Base-by-base conservation (phyloP, 2,329 filamentous ascomycete genomes). In the Penicillium occitanis region DNA sequence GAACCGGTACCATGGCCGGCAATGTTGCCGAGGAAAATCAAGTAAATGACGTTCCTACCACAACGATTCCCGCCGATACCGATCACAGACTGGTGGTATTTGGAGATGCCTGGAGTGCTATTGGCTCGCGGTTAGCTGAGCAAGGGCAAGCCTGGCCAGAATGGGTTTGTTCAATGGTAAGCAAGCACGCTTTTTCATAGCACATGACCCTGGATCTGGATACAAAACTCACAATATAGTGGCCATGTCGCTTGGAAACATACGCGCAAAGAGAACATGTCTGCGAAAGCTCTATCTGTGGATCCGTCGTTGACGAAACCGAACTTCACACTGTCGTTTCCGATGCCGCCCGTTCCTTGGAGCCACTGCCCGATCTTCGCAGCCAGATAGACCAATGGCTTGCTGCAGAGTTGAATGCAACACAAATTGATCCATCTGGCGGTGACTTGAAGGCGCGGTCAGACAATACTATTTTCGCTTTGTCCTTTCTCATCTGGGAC, bases 401-500 rank as follows among this genome's bases (percentile, higher is more conserved):
- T 35, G 67, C 68, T 17, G 71, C 74, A 40, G 78, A 80, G 69
- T 62, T 72, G 59, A 61, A 68, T n/a, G 63, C 70, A 37, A 58
- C 73, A 44, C 61, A 68, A 25, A 66, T 66, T 10, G 7, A 61
- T 1, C 61, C 76, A 30, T 69, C 69, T 6, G 65, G 64, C 50
- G 69, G 75, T n/a, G 67, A 70, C 22, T 64, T 75, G 35, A 64
- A 65, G 40, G 66, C 64, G 10, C 73, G 73, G 8, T 70, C 73
- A 63, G 72, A 76, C 22, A 72, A 70, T 37, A 78, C 77, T 10
- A 71, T 79, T 42, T 74, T 79, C 63, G 71, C 73, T 10, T 69
- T 79, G 3, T 77, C 76, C 17, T 80, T 80, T 68, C 76, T 77
- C 5, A 64, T 79, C 11, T 79, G 76, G 77, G 78, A 80, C 65